A percentile compares a stretch with the other conserved stretches of the same genome.
Conservation (phyloP, 2,329 filamentous ascomycete genomes). For the Fusarium albidum region DNA sequence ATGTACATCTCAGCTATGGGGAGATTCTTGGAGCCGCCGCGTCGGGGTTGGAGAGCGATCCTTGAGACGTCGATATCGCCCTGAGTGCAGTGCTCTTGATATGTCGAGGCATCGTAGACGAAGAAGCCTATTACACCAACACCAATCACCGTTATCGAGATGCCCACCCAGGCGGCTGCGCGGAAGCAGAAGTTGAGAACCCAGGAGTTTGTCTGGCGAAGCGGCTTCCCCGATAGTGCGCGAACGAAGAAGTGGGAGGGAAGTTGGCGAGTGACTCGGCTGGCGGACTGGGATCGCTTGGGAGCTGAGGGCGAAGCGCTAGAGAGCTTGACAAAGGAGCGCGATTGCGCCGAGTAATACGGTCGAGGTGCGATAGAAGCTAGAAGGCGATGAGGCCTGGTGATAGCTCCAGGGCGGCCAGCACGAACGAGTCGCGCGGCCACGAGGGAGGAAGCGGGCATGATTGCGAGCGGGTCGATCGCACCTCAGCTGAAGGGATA, state of each 20-base stretch:
- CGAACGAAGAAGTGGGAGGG: constrained; percentile 44
- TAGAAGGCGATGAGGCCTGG: constrained; percentile 24
- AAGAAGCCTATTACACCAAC: constrained; percentile 84
- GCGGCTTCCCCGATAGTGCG: constrained; percentile 60
- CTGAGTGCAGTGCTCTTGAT: constrained; percentile 73
- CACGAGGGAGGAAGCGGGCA: constrained; percentile 36
- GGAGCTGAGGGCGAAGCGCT: constrained; percentile 22
- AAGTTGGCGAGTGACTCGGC: constrained; percentile 17
- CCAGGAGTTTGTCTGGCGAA: constrained; percentile 57
- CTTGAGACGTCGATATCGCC: constrained; percentile 85
- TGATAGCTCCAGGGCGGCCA: constrained; percentile 18
- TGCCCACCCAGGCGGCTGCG: constrained; percentile 69
- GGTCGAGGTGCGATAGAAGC: constrained; percentile 22
- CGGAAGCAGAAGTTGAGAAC: constrained; percentile 70
- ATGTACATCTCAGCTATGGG: constrained; percentile 89
- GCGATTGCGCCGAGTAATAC: constrained; percentile 21
- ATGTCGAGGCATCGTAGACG: constrained; percentile 91
- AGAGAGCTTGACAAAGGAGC: constrained; percentile 35
- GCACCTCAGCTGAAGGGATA: constrained; percentile 5
- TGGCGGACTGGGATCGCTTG: constrained; percentile 14
- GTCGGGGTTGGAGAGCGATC: constrained; percentile 79
- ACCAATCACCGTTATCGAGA: constrained; percentile 76
- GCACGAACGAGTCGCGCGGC: constrained; percentile 36
- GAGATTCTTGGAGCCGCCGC: constrained; percentile 92
- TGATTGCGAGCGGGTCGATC: constrained; percentile 19